phyloP scores from a whole-genome alignment of 2,329 filamentous ascomycete genomes.

The Coccinonectria pachysandricola region DNA sequence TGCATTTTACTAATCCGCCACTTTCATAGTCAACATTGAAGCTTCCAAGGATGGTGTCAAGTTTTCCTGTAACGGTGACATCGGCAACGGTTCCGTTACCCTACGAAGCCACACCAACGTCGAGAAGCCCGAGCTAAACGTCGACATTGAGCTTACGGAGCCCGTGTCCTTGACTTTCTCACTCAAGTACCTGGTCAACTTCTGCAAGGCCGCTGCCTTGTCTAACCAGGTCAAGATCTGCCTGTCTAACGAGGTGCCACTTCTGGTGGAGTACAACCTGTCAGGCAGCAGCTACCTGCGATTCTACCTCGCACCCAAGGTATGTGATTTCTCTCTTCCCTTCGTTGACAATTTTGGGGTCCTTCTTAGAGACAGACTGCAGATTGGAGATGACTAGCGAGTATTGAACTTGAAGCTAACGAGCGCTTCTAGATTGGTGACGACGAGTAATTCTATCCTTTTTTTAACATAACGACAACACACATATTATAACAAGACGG shows the following conservation, averaged over 20 bases:
- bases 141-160: slow-evolving; percentile 84
- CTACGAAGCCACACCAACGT: slow-evolving; percentile 81
- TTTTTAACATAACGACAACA: too few species aligned
- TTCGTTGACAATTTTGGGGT: neutral
- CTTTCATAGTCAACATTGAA: slow-evolving; percentile 84
- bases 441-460: slow-evolving; percentile 3
- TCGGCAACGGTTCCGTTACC: slow-evolving; percentile 88
- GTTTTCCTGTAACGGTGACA: slow-evolving; percentile 87
- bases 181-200: slow-evolving; percentile 98
- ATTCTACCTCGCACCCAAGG: slow-evolving; percentile 98
- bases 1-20: too few species aligned
- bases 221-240: slow-evolving; percentile 79
- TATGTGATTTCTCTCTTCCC: slow-evolving; percentile 29
- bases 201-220: slow-evolving; percentile 92
- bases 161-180: slow-evolving; percentile 94
- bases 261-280: slow-evolving; percentile 85
- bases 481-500: too few species aligned
- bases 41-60: slow-evolving; percentile 95
- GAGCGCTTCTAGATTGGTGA: too few species aligned
- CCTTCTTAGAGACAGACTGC: slow-evolving; percentile 3
- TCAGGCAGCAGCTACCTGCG: slow-evolving; percentile 77
- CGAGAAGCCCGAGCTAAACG: slow-evolving; percentile 77
- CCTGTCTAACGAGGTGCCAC: slow-evolving; percentile 89
- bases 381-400: slow-evolving; percentile 33
- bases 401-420: slow-evolving; percentile 2